A percentile compares a stretch with the other conserved stretches of the same genome.
Conservation (phyloP, 371 early-diverging fungal genomes). For the Mortierella sp. region DNA sequence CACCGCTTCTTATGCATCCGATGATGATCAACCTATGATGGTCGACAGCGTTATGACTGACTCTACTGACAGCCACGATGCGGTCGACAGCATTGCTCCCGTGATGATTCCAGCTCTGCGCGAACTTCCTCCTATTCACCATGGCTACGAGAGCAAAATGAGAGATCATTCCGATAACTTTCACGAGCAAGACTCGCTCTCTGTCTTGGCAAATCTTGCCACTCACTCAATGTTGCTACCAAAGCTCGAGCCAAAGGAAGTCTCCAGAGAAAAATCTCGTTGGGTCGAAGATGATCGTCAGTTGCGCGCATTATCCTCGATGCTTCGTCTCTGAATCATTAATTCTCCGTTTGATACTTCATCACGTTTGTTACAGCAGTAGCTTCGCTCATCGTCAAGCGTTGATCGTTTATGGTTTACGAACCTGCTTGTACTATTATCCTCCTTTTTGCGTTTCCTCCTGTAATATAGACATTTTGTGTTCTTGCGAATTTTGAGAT, state of each 20-base stretch:
- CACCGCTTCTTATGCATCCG: conserved; percentile 37
- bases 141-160: conserved; percentile 16
- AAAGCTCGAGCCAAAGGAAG: conserved; percentile 56
- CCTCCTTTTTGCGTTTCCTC: background rate
- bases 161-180: conserved; percentile 21
- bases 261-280: conserved; percentile 59
- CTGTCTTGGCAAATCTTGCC: conserved; percentile 51
- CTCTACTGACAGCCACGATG: background rate
- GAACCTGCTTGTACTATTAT: conserved; percentile 11
- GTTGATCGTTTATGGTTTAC: conserved; percentile 28
- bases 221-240: conserved; percentile 43
- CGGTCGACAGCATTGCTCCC: conserved; percentile 3
- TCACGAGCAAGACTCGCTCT: conserved; percentile 52
- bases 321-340: conserved; percentile 54
- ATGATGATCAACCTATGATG: conserved; percentile 39
- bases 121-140: conserved; percentile 38
- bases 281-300: conserved; percentile 65
- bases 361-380: conserved; percentile 6
- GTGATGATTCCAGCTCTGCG: conserved; percentile 33
- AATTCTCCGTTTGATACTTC: background rate
- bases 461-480: conserved; percentile 12
- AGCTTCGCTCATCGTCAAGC: conserved; percentile 8
- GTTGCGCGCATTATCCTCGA: conserved; percentile 58
- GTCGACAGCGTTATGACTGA: conserved; percentile 9
- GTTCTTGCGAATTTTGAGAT: background rate